Evolutionary conservation across 2,329 filamentous ascomycete genomes (phyloP), one percentile per base, ranked within the genome.

Genomic region (Apiospora pterosperma): DNA sequence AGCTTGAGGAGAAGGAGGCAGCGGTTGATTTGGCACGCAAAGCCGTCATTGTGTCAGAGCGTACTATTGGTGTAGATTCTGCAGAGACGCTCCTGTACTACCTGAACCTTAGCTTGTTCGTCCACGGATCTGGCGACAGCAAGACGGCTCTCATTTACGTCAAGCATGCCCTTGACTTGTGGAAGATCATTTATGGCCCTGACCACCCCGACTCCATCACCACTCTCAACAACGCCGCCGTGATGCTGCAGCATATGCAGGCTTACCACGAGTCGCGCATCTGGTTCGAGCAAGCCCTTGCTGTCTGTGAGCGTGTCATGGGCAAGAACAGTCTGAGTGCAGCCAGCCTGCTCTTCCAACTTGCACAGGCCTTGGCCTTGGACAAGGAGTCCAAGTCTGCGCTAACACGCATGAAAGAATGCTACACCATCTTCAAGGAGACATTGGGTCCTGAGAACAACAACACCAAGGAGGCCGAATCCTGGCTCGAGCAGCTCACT

Each of bases 151-250:
- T 99, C 63, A 85, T 87, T 14, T 97, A 97, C 76, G 91, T 96
- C 69, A 92, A 92, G 76, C 96, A 99, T 76, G 96, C 96, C 7
- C 86, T 99, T 70, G 90, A 96, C 75, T 84, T 99, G 67, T 98
- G 95, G 95, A 97, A 97, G 83, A 87, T 98, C 72, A 95, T 98
- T 72, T 99, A 97, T 76, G 96, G 96, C 36, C 83, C 90, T 36
- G 91, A 93, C 72, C 96, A 99, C 79, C 96, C 96, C 3, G 96
- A 99, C 80, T 97, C 93, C 10, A 97, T 99, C 79, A 99, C 96
- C 10, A 98, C 96, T 19, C 91, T 98, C 79, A 99, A 98, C 86
- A 99, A 99, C 74, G 95, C 93, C 23, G 96, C 96, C 8, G 96
- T 99, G 66, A 99, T 99, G 96, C 88, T 99, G 65, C 96, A 99